These are phyloP conservation scores for Aspergillus sp. DNA, from an alignment of 2,329 filamentous ascomycete genomes.

Conservation along the genomic window DNA sequence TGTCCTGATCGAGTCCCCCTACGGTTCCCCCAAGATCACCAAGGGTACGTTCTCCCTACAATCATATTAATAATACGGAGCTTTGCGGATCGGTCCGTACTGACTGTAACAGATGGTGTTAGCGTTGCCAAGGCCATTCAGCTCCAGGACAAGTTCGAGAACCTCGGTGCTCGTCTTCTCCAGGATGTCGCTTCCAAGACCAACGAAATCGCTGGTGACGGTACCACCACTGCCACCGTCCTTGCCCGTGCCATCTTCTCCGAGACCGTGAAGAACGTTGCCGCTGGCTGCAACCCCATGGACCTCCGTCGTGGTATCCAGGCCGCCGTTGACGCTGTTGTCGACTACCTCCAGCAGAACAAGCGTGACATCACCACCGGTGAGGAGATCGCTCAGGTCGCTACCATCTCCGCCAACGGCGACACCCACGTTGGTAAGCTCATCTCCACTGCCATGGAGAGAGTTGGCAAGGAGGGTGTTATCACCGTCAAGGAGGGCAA, in stretches of 20 bases:
- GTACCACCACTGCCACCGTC: constrained; percentile 96
- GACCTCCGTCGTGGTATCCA: constrained; percentile 96
- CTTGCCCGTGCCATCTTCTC: constrained; percentile 98
- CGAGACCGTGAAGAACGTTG: constrained; percentile 99
- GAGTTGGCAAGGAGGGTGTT: constrained; percentile 99
- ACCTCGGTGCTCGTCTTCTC: constrained; percentile 92
- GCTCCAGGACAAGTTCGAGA: constrained; percentile 99
- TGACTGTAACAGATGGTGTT: constrained; percentile 68
- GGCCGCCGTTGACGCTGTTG: constrained; percentile 90
- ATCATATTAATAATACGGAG: constrained; percentile 18
- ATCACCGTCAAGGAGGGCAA: constrained; percentile 99
- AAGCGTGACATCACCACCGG: constrained; percentile 98
- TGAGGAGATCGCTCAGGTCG: constrained; percentile 95
- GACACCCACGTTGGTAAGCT: constrained; percentile 93
- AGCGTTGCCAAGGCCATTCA: constrained; percentile 86
- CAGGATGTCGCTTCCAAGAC: constrained; percentile 99
- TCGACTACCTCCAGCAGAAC: constrained; percentile 91
- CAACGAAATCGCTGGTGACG: constrained; percentile 97
- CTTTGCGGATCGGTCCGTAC: constrained; percentile 7
- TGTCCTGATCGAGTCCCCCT: constrained; percentile 97
- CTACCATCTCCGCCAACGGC: constrained; percentile 96
- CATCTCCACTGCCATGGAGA: constrained; percentile 98
- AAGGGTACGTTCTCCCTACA: constrained; percentile 67
- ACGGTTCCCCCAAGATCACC: constrained; percentile 98
- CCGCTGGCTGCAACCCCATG: constrained; percentile 99